phyloP scores from a whole-genome alignment of 1,139 yeast genomes.

The Zygosaccharomyces sapae region DNA sequence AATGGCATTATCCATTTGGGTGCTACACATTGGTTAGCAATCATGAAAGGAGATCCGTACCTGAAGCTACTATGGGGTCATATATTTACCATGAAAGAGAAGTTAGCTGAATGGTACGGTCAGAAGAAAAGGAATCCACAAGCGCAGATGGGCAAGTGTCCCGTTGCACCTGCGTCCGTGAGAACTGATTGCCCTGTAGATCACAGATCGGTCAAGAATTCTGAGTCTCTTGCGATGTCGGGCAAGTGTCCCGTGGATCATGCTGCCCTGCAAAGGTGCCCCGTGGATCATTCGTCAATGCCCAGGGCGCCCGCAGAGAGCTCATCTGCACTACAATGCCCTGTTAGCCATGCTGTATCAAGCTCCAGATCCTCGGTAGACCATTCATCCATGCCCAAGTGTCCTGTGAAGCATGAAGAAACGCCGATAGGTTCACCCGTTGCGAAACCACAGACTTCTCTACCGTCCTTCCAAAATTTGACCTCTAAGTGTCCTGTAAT shows the following conservation, averaged over 20 bases:
- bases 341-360: too few species aligned
- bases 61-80: slow-evolving; percentile 50
- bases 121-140: slow-evolving; percentile 21
- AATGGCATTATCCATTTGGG: slow-evolving; percentile 50
- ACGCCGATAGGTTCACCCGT: slow-evolving; percentile 2
- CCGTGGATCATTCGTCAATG: slow-evolving; percentile 20
- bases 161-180: not conserved
- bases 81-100: slow-evolving; percentile 47
- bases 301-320: too few species aligned
- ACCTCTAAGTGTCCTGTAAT: slow-evolving; percentile 26
- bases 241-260: slow-evolving; percentile 22
- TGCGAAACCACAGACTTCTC: slow-evolving; percentile 13
- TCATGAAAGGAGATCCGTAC: slow-evolving; percentile 51
- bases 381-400: not conserved
- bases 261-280: slow-evolving; percentile 19
- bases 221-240: slow-evolving; percentile 11
- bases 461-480: slow-evolving; percentile 23
- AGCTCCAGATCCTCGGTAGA: not conserved
- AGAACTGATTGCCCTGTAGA: slow-evolving; percentile 14
- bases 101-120: slow-evolving; percentile 36
- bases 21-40: slow-evolving; percentile 51
- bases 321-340: too few species aligned
- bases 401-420: slow-evolving; percentile 10
- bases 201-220: slow-evolving; percentile 7
- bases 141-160: slow-evolving; percentile 8